phyloP scores from a whole-genome alignment of 2,329 filamentous ascomycete genomes.

The Polychaeton citri region DNA sequence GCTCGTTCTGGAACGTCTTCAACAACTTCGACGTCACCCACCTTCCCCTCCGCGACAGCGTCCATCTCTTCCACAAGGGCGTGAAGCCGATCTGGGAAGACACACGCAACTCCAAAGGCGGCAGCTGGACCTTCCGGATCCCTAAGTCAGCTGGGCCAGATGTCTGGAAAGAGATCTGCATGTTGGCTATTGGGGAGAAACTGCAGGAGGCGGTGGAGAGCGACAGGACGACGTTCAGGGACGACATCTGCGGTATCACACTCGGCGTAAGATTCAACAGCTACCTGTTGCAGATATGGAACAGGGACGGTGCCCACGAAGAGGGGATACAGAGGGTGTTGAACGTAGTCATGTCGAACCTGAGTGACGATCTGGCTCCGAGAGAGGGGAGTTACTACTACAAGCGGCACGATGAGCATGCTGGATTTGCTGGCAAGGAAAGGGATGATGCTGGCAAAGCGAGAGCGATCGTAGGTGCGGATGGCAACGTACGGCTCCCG shows the following conservation, averaged over 20 bases:
- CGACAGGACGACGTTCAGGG: slow-evolving; percentile 46
- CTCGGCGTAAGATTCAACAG: slow-evolving; percentile 81
- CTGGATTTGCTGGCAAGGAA: slow-evolving; percentile 39
- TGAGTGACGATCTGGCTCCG: slow-evolving; percentile 60
- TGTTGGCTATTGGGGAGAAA: slow-evolving; percentile 72
- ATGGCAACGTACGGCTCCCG: not conserved
- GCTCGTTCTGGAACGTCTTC: slow-evolving; percentile 37
- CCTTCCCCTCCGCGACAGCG: slow-evolving; percentile 52
- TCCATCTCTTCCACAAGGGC: slow-evolving; percentile 69
- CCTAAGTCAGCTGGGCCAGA: slow-evolving; percentile 58
- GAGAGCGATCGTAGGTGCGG: not conserved
- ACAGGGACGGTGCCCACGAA: slow-evolving; percentile 71
- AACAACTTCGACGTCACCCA: slow-evolving; percentile 66
- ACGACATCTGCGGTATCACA: slow-evolving; percentile 76
- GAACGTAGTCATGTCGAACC: slow-evolving; percentile 56
- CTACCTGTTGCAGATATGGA: slow-evolving; percentile 83
- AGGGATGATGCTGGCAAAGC: not conserved
- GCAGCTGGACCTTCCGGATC: slow-evolving; percentile 86
- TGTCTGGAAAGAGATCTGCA: slow-evolving; percentile 69
- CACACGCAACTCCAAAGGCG: slow-evolving; percentile 69
- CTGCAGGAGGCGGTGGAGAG: slow-evolving; percentile 58
- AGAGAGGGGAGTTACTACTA: slow-evolving; percentile 51
- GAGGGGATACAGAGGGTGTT: slow-evolving; percentile 65
- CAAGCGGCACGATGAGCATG: slow-evolving; percentile 82
- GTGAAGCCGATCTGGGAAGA: slow-evolving; percentile 81